Base-by-base conservation (phyloP, 2,329 filamentous ascomycete genomes). In the Aspergillus piperis region DNA sequence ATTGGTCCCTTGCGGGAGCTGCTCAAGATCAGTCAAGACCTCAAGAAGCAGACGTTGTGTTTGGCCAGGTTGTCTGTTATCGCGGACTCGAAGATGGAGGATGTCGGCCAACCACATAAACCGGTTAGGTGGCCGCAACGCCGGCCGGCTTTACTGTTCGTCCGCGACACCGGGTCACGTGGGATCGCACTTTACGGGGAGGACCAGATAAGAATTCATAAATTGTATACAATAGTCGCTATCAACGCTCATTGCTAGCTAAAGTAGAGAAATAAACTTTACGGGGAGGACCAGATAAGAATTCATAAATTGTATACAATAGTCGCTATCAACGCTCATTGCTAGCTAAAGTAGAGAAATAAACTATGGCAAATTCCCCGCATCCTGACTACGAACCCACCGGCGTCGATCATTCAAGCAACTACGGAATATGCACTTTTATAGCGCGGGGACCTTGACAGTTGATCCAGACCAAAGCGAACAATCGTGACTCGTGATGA, bases 101-200 rank as follows among this genome's bases (percentile, higher is more conserved):
- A 48, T 54, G 25, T 25, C 48, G 51, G 15, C 32, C n/a, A 48
- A 23, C 50, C 41, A 15, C 32, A 39, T 23, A 19, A 60, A 59
- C 66, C 55, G 63, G 62, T 68, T 62, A 67, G 66, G 65, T 68
- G 66, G 65, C 67, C 65, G 62, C 53, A 68, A 64, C 60, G 63
- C 58, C 47, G 49, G 48, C 19, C 47, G 49, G 48, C 23, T 32
- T 13, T 44, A 44, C 23, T 44, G 56, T 66, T 66, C 49, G 41
- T 49, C 64, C 64, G 57, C 32, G 10, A 8, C 62, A 8, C 62
- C 64, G 54, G 15, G 39, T 65, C 64, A 66, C 64, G 64, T 66
- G 61, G 27, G 3, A 23, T 23, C 11, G 5, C 5, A 13, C 25
- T 27, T 2, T 27, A 27, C 2, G 25, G 25, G 5, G 10, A 13